Conservation (phyloP, 78 protist genomes). For the Dictyostelium firmibasis region DNA sequence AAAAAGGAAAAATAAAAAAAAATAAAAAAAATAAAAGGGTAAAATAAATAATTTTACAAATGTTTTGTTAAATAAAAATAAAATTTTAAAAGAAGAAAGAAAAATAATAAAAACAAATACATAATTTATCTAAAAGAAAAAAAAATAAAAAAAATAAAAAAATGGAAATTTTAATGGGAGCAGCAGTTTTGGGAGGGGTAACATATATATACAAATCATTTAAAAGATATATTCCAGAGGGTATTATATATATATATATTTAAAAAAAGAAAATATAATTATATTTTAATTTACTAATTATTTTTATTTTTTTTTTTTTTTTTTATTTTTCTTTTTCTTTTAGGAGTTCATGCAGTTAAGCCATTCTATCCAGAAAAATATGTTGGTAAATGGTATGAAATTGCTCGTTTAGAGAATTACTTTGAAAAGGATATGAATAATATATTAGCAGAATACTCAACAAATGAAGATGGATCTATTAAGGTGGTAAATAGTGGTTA, state of each 20-base stretch:
- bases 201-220: background rate
- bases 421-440: background rate
- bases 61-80: too few species aligned
- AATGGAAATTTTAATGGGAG: background rate
- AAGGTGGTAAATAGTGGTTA: background rate
- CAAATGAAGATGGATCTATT: background rate
- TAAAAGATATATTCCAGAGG: background rate
- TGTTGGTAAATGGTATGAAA: conserved; percentile 15
- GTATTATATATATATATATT: too few species aligned
- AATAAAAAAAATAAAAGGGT: too few species aligned
- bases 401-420: background rate
- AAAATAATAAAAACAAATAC: too few species aligned
- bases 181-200: background rate
- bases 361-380: background rate
- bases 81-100: too few species aligned
- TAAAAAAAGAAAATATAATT: background rate
- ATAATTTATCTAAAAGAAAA: too few species aligned
- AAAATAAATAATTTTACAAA: too few species aligned
- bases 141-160: too few species aligned
- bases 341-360: background rate
- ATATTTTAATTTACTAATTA: background rate
- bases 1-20: too few species aligned
- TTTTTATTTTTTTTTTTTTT: background rate
- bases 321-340: background rate
- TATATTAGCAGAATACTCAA: background rate